phyloP scores from a whole-genome alignment of 1,139 yeast species.

The Taphrina confusa region DNA sequence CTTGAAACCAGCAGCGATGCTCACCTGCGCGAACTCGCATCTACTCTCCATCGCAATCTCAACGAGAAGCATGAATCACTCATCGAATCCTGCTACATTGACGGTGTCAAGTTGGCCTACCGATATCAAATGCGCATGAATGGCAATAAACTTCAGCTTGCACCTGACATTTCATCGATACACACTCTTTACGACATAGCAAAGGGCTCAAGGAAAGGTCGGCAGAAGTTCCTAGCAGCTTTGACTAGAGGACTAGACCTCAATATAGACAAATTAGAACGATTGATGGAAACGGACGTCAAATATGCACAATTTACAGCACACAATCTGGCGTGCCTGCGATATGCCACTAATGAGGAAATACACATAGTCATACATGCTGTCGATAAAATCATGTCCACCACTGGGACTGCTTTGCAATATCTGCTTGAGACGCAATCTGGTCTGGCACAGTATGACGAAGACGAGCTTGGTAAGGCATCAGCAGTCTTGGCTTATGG shows the following conservation, averaged over 20 bases:
- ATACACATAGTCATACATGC: slow-evolving; percentile 44
- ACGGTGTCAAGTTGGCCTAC: slow-evolving; percentile 63
- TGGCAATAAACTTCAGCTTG: slow-evolving; percentile 27
- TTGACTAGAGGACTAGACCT: slow-evolving; percentile 48
- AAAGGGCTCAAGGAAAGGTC: slow-evolving; percentile 51
- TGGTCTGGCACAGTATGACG: not conserved
- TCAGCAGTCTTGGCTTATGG: slow-evolving; percentile 28
- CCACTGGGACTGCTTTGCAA: slow-evolving; percentile 51
- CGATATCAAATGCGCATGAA: slow-evolving; percentile 48
- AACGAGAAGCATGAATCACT: slow-evolving; percentile 70
- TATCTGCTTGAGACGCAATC: slow-evolving; percentile 38
- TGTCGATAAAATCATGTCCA: slow-evolving; percentile 43
- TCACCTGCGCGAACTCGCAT: slow-evolving; percentile 54
- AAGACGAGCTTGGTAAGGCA: slow-evolving; percentile 3
- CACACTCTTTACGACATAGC: slow-evolving; percentile 52
- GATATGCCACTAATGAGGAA: slow-evolving; percentile 53
- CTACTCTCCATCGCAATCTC: slow-evolving; percentile 56
- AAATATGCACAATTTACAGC: slow-evolving; percentile 43
- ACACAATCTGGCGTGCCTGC: slow-evolving; percentile 50
- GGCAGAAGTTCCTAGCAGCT: slow-evolving; percentile 52
- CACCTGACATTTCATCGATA: not conserved
- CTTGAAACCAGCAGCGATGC: slow-evolving; percentile 58
- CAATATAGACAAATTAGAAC: slow-evolving; percentile 41
- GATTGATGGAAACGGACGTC: slow-evolving; percentile 33
- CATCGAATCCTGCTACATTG: slow-evolving; percentile 63